A percentile compares a stretch with the other conserved stretches of the same genome.
These are phyloP conservation scores for Phytopythium mirpurense DNA, from an alignment of 352 stramenopile species.

Conservation along the genomic window DNA sequence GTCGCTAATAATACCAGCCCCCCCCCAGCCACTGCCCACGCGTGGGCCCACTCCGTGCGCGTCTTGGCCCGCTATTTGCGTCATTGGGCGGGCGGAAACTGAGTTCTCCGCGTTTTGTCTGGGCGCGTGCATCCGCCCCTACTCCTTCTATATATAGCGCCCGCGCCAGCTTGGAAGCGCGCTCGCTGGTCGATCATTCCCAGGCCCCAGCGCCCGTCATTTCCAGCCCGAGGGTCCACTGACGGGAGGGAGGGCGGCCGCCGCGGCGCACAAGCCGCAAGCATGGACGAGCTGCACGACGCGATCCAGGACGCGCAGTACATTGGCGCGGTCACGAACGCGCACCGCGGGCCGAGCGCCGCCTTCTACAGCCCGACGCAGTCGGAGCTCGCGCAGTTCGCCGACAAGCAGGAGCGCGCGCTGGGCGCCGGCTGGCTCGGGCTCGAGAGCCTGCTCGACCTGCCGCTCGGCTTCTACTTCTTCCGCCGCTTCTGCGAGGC, in stretches of 20 bases:
- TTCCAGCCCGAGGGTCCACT: not conserved
- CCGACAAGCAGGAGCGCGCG: slow-evolving; percentile 47
- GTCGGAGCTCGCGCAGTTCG: slow-evolving; percentile 60
- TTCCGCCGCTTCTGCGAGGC: slow-evolving; percentile 68
- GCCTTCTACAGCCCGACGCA: slow-evolving; percentile 69
- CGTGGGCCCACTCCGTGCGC: too few species aligned
- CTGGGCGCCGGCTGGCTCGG: slow-evolving; percentile 51
- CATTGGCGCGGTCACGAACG: slow-evolving; percentile 78
- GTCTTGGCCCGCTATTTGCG: not conserved
- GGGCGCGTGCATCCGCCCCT: too few species aligned
- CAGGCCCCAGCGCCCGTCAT: not conserved
- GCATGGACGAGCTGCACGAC: slow-evolving; percentile 90
- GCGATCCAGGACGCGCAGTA: slow-evolving; percentile 89
- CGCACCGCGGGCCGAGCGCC: slow-evolving; percentile 54
- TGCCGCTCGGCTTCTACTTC: slow-evolving; percentile 81
- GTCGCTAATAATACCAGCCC: too few species aligned
- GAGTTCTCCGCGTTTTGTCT: too few species aligned
- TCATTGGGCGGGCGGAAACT: too few species aligned
- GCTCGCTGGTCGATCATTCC: too few species aligned
- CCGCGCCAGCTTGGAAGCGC: too few species aligned
- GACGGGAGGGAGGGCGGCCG: not conserved
- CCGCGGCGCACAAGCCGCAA: too few species aligned
- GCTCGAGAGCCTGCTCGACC: slow-evolving; percentile 68
- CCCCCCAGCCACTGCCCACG: too few species aligned
- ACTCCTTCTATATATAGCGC: too few species aligned